A percentile compares a stretch with the other conserved stretches of the same genome.
phyloP scores from a whole-genome alignment of 495 filamentous ascomycete genomes.

The Neurospora sp. region DNA sequence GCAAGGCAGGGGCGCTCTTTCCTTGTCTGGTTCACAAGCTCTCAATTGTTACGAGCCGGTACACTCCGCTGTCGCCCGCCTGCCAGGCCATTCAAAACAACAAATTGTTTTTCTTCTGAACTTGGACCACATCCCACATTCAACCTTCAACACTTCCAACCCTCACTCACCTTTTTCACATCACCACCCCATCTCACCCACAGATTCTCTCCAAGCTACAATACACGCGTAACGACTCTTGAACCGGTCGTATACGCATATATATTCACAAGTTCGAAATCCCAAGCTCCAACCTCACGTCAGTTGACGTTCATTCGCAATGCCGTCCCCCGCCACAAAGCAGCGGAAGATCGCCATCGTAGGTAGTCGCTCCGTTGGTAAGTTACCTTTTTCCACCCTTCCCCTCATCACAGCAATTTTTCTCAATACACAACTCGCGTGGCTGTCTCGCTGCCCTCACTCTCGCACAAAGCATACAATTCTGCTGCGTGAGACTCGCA shows the following conservation, averaged over 20 bases:
- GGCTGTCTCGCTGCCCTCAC: neutral
- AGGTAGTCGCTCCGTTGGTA: conserved; percentile 94
- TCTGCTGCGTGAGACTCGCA: neutral
- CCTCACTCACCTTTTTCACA: neutral
- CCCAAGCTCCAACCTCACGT: neutral
- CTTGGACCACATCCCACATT: neutral
- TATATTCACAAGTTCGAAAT: neutral
- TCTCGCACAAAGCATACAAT: neutral
- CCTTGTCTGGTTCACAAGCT: neutral
- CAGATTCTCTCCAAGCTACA: neutral
- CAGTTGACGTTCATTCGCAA: conserved; percentile 20
- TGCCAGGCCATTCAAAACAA: neutral
- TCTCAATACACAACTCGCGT: neutral
- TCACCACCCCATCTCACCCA: neutral
- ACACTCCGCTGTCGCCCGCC: neutral
- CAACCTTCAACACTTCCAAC: neutral
- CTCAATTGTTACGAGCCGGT: neutral
- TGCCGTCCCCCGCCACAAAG: conserved; percentile 70
- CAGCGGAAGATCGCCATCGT: conserved; percentile 98
- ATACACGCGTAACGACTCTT: neutral
- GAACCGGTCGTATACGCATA: neutral
- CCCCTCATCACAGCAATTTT: neutral
- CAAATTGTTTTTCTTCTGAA: neutral
- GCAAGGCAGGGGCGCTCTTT: neutral
- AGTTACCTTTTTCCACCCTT: conserved; percentile 19